Base-by-base conservation (phyloP, 306 rosid species). In the Phaseolus lunatus region DNA sequence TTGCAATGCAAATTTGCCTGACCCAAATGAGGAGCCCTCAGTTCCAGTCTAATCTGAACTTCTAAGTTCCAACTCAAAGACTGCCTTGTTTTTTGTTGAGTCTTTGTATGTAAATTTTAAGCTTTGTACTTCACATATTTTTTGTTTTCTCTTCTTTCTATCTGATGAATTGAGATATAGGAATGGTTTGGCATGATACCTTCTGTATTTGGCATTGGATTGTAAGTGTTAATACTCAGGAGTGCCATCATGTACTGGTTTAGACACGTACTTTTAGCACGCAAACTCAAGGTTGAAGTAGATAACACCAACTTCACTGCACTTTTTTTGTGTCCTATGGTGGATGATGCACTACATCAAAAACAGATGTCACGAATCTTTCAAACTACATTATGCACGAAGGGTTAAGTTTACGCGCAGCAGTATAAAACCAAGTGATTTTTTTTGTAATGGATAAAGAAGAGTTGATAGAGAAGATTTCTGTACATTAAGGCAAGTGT, bases 81-180 rank as follows among this genome's bases (percentile, higher is more conserved):
- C 50, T 54, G 45, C 15, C 4, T 39, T 33, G 57, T 48, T 27
- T 63, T 65, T 24, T 72, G 54, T 57, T 48, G 53, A 41, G 69
- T 35, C 68, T 64, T 64, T 73, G 63, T 27, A 63, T 89, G 87
- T 91, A 89, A 80, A 85, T 81, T 81, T 74, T 84, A 76, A 71
- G 84, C 70, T 83, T 85, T 84, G 54, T 79, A 64, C 80, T 80
- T 72, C 57, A 45, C 49, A 44, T 19, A 29, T 39, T 15, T 19
- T 70, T 44, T 87, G 39, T 8, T 54, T 56, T 41, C 43, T 50
- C 41, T 54, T 47, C 45, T 4, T 65, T 24, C 81, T 20, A 73
- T 81, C 26, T 83, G 57, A 75, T 78, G 76, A 67, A 62, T 59
- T 82, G 71, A 59, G 65, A 67, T 64, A 65, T 57, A 68, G 76